Evolutionary conservation across 2,329 filamentous ascomycete species (phyloP), one percentile per base, ranked within the genome.

Genomic region (Penicillium concentricum): DNA sequence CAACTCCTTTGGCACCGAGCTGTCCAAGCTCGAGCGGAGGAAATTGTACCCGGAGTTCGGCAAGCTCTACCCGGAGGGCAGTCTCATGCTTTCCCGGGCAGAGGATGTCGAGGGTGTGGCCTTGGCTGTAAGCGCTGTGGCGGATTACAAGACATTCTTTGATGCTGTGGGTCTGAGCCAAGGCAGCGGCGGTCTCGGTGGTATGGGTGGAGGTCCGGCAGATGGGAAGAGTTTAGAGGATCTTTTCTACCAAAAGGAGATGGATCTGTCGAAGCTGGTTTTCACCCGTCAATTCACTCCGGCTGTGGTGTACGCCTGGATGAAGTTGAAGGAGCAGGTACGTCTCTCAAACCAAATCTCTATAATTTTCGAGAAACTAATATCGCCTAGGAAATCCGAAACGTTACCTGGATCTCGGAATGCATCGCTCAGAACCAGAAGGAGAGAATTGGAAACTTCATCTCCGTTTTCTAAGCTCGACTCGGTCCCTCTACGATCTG

Each of bases 371-470:
- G 16, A 39, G 34, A 32, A 52, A 47, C 69, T 76, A 61, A 78
- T 56, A 13, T 32, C 8, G 24, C 20, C 4, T 61, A 97, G 92
- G 94, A 99, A 89, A 97, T 97, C 69, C 90, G 94, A 64, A 99
- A 99, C 78, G 96, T 99, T 71, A 97, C 94, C 50, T 99, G 94
- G 94, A 99, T 99, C 76, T 89, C 94, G 22, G 94, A 99, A 78
- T 99, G 94, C 79, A 99, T 99, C 84, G 94, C 94, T 54, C 94
- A 99, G 79, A 97, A 96, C 81, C 94, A 99, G 79, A 99, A 99
- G 81, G 94, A 99, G 77, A 87, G 94, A 73, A 97, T 99, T 74
- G 90, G 91, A 68, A 99, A 97, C 79, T 99, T 96, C 78, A 99
- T 99, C 75, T 96, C 92, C 78, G 94, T 97, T 61, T 96, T 99